phyloP scores from a whole-genome alignment of 768 basidiomycete species.

The Phlegmacium glaucopus region DNA sequence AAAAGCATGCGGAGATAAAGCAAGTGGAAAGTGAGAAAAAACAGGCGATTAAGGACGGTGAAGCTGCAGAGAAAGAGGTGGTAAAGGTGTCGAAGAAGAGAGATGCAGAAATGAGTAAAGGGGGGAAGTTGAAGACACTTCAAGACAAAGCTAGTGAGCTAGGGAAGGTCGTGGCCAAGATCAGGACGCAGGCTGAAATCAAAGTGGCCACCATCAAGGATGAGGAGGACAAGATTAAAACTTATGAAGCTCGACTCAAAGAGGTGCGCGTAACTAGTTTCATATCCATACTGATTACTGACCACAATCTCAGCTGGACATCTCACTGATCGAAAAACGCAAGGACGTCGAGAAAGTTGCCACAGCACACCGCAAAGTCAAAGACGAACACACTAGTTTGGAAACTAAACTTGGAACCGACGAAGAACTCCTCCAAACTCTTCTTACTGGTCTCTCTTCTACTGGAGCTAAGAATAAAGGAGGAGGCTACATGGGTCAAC shows the following conservation, averaged over 20 bases:
- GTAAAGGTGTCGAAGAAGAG: slow-evolving; percentile 67
- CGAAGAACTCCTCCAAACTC: slow-evolving; percentile 93
- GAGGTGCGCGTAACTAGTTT: slow-evolving; percentile 43
- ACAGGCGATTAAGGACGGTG: slow-evolving; percentile 49
- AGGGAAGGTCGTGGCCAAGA: slow-evolving; percentile 78
- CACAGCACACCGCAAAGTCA: slow-evolving; percentile 55
- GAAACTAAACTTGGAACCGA: slow-evolving; percentile 62
- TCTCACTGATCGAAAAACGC: slow-evolving; percentile 55
- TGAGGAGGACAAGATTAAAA: slow-evolving; percentile 60
- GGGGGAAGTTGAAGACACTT: slow-evolving; percentile 85
- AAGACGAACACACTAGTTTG: slow-evolving; percentile 62
- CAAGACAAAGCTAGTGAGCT: slow-evolving; percentile 76
- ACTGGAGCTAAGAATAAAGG: slow-evolving; percentile 58
- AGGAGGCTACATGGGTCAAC: slow-evolving; percentile 95
- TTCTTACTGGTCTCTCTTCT: slow-evolving; percentile 88
- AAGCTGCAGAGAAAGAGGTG: slow-evolving; percentile 65
- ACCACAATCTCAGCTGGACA: slow-evolving; percentile 45
- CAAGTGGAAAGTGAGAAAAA: slow-evolving; percentile 44
- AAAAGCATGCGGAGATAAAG: slow-evolving; percentile 47
- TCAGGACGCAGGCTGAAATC: slow-evolving; percentile 83
- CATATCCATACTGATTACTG: neutral
- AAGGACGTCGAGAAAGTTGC: slow-evolving; percentile 53
- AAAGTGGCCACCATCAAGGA: slow-evolving; percentile 72
- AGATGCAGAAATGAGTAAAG: slow-evolving; percentile 88
- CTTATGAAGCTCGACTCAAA: slow-evolving; percentile 51